Evolutionary conservation across 139 green algal species (phyloP).

Genomic region (Closterium sp.): DNA sequence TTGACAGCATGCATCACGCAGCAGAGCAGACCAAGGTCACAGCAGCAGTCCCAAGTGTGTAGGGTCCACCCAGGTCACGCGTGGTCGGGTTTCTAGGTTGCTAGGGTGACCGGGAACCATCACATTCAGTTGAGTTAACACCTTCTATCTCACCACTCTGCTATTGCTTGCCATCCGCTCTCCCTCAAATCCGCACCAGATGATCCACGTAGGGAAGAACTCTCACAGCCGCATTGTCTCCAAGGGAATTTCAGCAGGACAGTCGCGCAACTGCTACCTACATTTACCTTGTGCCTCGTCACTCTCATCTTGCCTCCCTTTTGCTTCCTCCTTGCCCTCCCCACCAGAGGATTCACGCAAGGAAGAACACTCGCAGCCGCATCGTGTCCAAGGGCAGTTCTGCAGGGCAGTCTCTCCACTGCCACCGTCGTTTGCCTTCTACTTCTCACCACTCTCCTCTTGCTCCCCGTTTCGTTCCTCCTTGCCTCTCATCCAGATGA

Average conservation of each 20-base stretch:
- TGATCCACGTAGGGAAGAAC: constrained; percentile 97
- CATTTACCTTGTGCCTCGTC: too few species aligned
- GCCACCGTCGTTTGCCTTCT: too few species aligned
- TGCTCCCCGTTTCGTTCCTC: too few species aligned
- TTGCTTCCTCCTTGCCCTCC: background rate
- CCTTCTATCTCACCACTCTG: too few species aligned
- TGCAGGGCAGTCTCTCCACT: constrained; percentile 78
- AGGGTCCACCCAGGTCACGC: too few species aligned
- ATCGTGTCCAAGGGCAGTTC: constrained; percentile 99
- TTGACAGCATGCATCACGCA: background rate
- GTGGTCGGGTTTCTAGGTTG: too few species aligned
- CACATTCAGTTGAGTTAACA: too few species aligned
- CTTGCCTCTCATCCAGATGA: constrained; percentile 72
- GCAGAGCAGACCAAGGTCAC: too few species aligned
- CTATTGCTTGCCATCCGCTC: background rate
- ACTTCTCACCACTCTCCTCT: too few species aligned
- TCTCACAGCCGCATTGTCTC: constrained; percentile 93
- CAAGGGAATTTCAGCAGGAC: constrained; percentile 95
- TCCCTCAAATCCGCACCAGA: constrained; percentile 66
- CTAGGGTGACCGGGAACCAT: too few species aligned
- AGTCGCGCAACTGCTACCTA: constrained; percentile 78
- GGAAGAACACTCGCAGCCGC: constrained; percentile 91
- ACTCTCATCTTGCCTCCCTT: background rate
- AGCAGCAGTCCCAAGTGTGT: too few species aligned
- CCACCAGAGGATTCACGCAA: constrained; percentile 94